Evolutionary conservation across 345 rosid genomes (phyloP), one percentile per base, ranked within the genome.

Genomic region (Ceriops decandra): DNA sequence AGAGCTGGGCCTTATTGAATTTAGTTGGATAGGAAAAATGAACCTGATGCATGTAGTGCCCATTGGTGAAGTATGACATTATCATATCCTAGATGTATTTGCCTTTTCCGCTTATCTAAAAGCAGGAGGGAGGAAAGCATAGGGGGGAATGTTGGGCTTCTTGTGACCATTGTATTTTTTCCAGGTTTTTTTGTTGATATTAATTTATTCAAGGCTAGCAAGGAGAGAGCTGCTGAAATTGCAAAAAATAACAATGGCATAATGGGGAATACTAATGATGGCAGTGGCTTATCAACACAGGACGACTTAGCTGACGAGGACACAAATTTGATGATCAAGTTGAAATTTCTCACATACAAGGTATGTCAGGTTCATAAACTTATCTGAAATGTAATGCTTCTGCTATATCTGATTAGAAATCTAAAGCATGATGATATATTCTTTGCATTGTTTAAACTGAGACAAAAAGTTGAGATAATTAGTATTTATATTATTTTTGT

Each of bases 321-420:
- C 82, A 84, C 93, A 68, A 91, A 91, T 81, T 71, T 93, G 68
- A 93, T 93, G 99, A 89, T 91, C 73, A 93, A 93, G 82, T 33
- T 93, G 75, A 93, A 93, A 76, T 89, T 93, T 69, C 99, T 93
- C 60, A 85, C 97, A 8, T 93, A 93, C 73, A 93, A 93, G 96
- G 99, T 88, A 86, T 22, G 22, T 62, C 32, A 49, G 60, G 49
- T 49, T 60, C 6, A 47, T 15, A 26, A 20, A 57, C 58, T 56
- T 33, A 22, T 38, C 19, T 42, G 32, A 32, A 32, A 71, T 56
- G 13, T 9, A 26, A 54, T 9, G 7, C 22, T 32, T 52, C 63
- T 58, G 7, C 6, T 26, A 8, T 26, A 51, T 65, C 52, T 30
- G 31, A 64, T 27, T 26, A 59, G 46, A 60, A 59, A 26, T 4